Evolutionary conservation across 2,329 filamentous ascomycete species (phyloP).

Genomic region (Colletotrichum sp.): DNA sequence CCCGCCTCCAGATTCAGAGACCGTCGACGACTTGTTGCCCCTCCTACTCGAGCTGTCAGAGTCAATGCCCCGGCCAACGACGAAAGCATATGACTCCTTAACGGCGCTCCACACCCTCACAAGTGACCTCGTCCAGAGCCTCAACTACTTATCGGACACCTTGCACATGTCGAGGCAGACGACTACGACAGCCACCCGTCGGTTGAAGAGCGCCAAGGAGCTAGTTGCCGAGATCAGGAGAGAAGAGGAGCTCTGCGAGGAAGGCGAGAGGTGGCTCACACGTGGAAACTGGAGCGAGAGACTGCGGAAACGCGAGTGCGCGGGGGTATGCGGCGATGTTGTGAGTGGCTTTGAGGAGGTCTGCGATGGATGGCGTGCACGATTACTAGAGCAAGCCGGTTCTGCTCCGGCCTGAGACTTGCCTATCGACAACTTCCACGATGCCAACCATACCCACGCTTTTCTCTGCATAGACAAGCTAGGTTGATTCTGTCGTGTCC

Average conservation of each 20-base stretch:
- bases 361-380: conserved; percentile 82
- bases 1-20: conserved; percentile 65
- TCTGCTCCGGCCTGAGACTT: conserved; percentile 42
- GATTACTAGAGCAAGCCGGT: conserved; percentile 71
- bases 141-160: conserved; percentile 88
- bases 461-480: not conserved
- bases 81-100: conserved; percentile 69
- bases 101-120: conserved; percentile 73
- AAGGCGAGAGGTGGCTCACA: conserved; percentile 82
- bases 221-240: conserved; percentile 83
- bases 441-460: not conserved
- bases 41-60: conserved; percentile 69
- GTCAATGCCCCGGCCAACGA: conserved; percentile 68
- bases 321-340: conserved; percentile 83
- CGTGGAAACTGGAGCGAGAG: conserved; percentile 83
- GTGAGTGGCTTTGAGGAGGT: conserved; percentile 92
- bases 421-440: not conserved
- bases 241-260: conserved; percentile 82
- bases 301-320: conserved; percentile 79
- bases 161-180: conserved; percentile 94
- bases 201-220: conserved; percentile 82
- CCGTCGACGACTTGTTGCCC: conserved; percentile 72
- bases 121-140: conserved; percentile 75
- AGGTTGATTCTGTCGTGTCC: not conserved
- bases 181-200: conserved; percentile 79